phyloP scores from a whole-genome alignment of 1,139 yeast genomes.

The Candida buenavistaensis region DNA sequence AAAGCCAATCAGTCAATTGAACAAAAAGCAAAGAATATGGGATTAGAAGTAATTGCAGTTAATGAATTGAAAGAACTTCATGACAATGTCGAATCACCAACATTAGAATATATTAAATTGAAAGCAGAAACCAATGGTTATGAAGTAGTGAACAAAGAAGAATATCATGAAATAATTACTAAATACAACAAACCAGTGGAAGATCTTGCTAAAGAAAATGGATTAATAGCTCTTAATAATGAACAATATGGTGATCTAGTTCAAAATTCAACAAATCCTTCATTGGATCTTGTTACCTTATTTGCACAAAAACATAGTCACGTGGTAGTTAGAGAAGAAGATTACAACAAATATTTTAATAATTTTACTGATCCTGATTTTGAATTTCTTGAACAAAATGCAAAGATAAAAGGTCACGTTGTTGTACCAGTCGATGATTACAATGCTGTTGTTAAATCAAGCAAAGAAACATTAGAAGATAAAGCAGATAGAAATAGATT shows the following conservation, averaged over 20 bases:
- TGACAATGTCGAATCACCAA: constrained; percentile 17
- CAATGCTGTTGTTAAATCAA: constrained; percentile 13
- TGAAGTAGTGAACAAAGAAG: constrained; percentile 15
- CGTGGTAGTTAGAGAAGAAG: constrained; percentile 16
- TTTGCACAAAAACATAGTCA: constrained; percentile 26
- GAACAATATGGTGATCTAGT: constrained; percentile 16
- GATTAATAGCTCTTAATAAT: constrained; percentile 28
- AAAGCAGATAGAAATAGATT: constrained; percentile 18
- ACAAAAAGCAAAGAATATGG: constrained; percentile 14
- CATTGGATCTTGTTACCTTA: constrained; percentile 31
- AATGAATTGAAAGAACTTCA: constrained; percentile 6
- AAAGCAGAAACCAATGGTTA: constrained; percentile 13
- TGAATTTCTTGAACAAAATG: constrained; percentile 10
- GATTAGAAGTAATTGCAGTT: constrained; percentile 8
- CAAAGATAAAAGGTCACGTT: constrained; percentile 9
- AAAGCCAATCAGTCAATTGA: constrained; percentile 12
- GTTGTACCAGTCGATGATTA: constrained; percentile 14
- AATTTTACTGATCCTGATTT: constrained; percentile 7
- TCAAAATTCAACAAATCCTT: constrained; percentile 19
- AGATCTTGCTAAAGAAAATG: constrained; percentile 15
- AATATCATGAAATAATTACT: constrained; percentile 6
- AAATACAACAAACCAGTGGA: constrained; percentile 12
- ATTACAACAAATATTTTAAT: constrained; percentile 7
- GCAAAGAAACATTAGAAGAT: constrained; percentile 17
- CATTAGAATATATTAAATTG: constrained; percentile 21